Percentiles rank a stretch among this genome's conserved stretches.
Conservation (phyloP, 176 grass and related monocot genomes). For the Triticum monococcum region DNA sequence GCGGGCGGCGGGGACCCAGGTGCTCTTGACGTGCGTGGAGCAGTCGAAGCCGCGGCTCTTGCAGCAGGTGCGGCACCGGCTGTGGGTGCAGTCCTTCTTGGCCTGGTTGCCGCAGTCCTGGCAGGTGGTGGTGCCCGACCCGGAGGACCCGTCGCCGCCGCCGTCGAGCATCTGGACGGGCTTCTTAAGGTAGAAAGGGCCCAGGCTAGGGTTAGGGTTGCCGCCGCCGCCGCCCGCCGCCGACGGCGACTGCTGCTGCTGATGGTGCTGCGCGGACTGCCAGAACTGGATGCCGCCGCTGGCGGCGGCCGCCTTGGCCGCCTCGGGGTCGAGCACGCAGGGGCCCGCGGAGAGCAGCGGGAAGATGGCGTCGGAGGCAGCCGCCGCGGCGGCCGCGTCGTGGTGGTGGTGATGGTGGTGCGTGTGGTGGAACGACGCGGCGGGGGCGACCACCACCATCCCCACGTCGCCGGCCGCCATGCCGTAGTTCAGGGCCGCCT, state of each 20-base stretch:
- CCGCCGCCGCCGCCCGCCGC: not conserved
- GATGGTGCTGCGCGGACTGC: conserved; percentile 43
- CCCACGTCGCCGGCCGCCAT: conserved; percentile 65
- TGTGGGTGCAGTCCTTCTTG: conserved; percentile 87
- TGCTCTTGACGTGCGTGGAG: conserved; percentile 92
- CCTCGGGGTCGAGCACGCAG: conserved; percentile 52
- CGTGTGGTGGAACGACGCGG: conserved; percentile 85
- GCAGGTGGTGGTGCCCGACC: conserved; percentile 48
- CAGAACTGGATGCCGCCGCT: conserved; percentile 78
- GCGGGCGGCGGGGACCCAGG: conserved; percentile 83
- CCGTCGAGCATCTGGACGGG: conserved; percentile 69
- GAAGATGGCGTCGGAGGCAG: conserved; percentile 51
- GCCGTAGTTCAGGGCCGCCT: conserved; percentile 74
- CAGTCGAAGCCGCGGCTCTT: conserved; percentile 90
- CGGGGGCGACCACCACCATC: conserved; percentile 81
- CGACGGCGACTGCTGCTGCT: conserved; percentile 31
- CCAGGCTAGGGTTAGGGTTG: conserved; percentile 69
- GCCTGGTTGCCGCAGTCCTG: conserved; percentile 98
- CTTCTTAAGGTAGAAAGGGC: conserved; percentile 78
- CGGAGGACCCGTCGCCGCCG: conserved; percentile 29
- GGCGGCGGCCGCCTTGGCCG: conserved; percentile 24
- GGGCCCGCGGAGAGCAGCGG: conserved; percentile 70
- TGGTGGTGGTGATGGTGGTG: conserved; percentile 68
- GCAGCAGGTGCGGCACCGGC: conserved; percentile 85
- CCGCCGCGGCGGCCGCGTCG: conserved; percentile 28